These are phyloP conservation scores for Amylocarpus encephaloides DNA, from an alignment of 2,329 filamentous ascomycete genomes.

Conservation along the genomic window DNA sequence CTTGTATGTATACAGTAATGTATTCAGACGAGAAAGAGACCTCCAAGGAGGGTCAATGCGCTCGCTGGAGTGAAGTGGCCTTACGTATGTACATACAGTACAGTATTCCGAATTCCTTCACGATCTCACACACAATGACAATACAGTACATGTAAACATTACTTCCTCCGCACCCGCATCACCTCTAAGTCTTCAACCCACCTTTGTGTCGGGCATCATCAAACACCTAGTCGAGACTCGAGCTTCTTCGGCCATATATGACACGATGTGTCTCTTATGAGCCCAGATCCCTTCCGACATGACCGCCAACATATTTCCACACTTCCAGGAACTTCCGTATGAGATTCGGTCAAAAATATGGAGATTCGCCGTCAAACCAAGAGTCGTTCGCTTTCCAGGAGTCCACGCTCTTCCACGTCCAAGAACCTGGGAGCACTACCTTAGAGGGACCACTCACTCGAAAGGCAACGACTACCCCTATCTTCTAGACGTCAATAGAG, in stretches of 20 bases:
- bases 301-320: not conserved
- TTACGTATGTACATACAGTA: too few relatives aligned
- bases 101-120: too few relatives aligned
- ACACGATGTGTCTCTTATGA: not conserved
- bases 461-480: not conserved
- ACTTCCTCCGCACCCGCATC: too few relatives aligned
- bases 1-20: too few relatives aligned
- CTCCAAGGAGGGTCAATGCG: too few relatives aligned
- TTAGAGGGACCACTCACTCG: not conserved
- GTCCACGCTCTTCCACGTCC: not conserved
- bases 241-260: not conserved
- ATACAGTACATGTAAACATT: too few relatives aligned
- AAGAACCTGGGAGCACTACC: slow-evolving; percentile 2
- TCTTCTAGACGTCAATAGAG: not conserved
- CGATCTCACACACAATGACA: too few relatives aligned
- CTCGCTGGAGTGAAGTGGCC: too few relatives aligned
- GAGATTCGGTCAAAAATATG: slow-evolving; percentile 2
- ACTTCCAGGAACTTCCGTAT: not conserved
- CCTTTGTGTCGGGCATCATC: too few relatives aligned
- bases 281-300: not conserved
- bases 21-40: too few relatives aligned
- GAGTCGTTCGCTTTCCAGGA: not conserved
- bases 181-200: too few relatives aligned
- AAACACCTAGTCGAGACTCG: not conserved
- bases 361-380: not conserved